Base-by-base conservation (phyloP, 2,329 filamentous ascomycete genomes). In the Apiospora kogelbergensis region DNA sequence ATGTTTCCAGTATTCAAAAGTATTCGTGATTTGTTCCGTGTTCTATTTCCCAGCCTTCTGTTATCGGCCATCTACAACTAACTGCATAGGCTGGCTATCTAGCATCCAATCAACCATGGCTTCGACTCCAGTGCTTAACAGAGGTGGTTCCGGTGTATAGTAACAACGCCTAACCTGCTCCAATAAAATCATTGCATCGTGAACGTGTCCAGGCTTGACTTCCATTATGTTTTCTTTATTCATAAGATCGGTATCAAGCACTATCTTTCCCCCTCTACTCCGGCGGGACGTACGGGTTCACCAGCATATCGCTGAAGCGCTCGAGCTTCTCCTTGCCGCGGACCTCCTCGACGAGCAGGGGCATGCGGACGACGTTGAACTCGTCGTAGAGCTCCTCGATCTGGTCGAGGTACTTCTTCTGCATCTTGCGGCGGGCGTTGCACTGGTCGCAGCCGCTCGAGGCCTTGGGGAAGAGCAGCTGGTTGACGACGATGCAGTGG, bases 351-450 rank as follows among this genome's bases (percentile, higher is more conserved):
- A 97, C 93, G 70, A 99, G 83, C 77, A 99, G 82, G 45, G 96
- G 96, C 95, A 99, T 98, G 86, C 95, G 95, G 74, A 99, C 95
- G 46, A 99, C 95, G 79, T 99, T 97, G 84, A 99, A 99, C 81
- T 99, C 96, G 78, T 98, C 95, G 80, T 99, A 99, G 70, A 99
- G 84, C 84, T 99, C 96, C 82, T 97, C 95, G 76, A 98, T 98
- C 86, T 99, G 95, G 79, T 98, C 95, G 57, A 99, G 87, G 79
- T 99, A 99, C 85, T 99, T 99, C 86, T 94, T 96, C 86, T 99
- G 96, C 96, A 99, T 99, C 85, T 97, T 97, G 77, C 95, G 87
- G 73, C 96, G 86, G 63, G 96, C 93, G 78, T 94, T 97, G 83
- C 96, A 99, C 85, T 99, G 96, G 72, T 98, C 94, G 81, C 96